A percentile compares a stretch with the other conserved stretches of the same genome.
Evolutionary conservation across 805 yeast species (phyloP).

Genomic region (Wickerhamomyces chaumierensis): DNA sequence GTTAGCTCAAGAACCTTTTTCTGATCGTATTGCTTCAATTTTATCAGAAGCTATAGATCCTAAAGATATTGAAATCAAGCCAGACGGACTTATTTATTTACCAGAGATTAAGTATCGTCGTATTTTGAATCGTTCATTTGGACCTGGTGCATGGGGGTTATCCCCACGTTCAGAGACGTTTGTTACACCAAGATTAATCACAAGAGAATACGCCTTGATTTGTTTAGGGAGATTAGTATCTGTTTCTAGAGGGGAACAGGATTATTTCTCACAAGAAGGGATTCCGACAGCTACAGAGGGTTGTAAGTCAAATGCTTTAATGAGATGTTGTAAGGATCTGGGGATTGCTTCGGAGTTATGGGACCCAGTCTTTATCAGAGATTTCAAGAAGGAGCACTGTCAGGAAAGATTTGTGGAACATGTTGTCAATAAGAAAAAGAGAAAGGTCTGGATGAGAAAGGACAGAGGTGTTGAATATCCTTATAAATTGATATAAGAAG

Average conservation of each 20-base stretch:
- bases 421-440: constrained; percentile 69
- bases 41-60: constrained; percentile 51
- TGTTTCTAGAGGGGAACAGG: constrained; percentile 93
- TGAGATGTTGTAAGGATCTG: constrained; percentile 96
- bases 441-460: constrained; percentile 86
- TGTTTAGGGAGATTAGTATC: constrained; percentile 83
- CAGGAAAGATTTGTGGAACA: constrained; percentile 83
- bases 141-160: constrained; percentile 98
- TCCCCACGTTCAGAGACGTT: constrained; percentile 85
- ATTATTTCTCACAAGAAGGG: constrained; percentile 75
- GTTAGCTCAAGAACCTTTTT: constrained; percentile 69
- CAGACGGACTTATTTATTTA: constrained; percentile 83
- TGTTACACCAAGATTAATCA: constrained; percentile 62
- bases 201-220: constrained; percentile 83
- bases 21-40: constrained; percentile 44
- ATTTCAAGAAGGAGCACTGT: constrained; percentile 53
- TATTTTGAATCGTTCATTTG: constrained; percentile 80
- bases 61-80: constrained; percentile 83
- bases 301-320: constrained; percentile 89
- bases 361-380: constrained; percentile 86
- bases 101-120: constrained; percentile 96
- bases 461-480: constrained; percentile 82
- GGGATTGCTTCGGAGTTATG: constrained; percentile 95
- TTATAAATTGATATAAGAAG: constrained; percentile 36
- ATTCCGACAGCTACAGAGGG: constrained; percentile 96